A percentile compares a stretch with the other conserved stretches of the same genome.
Conservation (phyloP, 345 rosid species). For the Kandelia obovata region DNA sequence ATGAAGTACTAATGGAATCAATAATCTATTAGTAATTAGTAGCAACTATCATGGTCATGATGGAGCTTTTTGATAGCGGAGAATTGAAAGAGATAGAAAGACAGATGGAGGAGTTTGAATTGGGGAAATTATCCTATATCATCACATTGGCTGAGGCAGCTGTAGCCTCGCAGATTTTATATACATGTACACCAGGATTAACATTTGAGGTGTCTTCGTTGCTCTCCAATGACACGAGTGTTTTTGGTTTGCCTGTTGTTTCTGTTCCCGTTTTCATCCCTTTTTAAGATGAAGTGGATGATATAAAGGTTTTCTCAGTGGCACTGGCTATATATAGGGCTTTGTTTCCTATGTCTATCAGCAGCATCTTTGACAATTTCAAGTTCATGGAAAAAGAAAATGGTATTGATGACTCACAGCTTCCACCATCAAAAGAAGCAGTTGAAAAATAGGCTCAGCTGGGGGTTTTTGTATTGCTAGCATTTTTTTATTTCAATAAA, state of each 20-base stretch:
- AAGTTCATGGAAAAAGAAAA: not conserved
- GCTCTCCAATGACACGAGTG: constrained; percentile 44
- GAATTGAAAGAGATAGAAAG: constrained; percentile 40
- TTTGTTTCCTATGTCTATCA: constrained; percentile 54
- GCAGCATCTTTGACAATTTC: constrained; percentile 48
- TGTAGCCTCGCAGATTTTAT: constrained; percentile 43
- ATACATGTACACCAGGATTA: constrained; percentile 42
- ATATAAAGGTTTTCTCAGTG: constrained; percentile 61
- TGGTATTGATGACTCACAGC: not conserved
- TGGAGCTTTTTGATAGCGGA: constrained; percentile 50
- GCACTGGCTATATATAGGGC: constrained; percentile 51
- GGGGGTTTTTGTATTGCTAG: too few species aligned
- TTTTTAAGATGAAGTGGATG: constrained; percentile 53
- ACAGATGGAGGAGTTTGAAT: constrained; percentile 45
- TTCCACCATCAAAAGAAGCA: too few species aligned
- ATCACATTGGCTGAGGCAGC: constrained; percentile 41
- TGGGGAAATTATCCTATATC: constrained; percentile 45
- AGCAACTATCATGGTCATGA: constrained; percentile 28
- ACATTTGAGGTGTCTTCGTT: constrained; percentile 58
- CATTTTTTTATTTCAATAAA: too few species aligned
- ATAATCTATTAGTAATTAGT: constrained; percentile 37
- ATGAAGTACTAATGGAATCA: constrained; percentile 37
- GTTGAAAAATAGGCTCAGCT: too few species aligned
- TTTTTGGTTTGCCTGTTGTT: constrained; percentile 50
- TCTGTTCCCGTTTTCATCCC: constrained; percentile 49